Base-by-base conservation (phyloP, 495 filamentous ascomycete species). In the Parathielavia hyrcaniae region DNA sequence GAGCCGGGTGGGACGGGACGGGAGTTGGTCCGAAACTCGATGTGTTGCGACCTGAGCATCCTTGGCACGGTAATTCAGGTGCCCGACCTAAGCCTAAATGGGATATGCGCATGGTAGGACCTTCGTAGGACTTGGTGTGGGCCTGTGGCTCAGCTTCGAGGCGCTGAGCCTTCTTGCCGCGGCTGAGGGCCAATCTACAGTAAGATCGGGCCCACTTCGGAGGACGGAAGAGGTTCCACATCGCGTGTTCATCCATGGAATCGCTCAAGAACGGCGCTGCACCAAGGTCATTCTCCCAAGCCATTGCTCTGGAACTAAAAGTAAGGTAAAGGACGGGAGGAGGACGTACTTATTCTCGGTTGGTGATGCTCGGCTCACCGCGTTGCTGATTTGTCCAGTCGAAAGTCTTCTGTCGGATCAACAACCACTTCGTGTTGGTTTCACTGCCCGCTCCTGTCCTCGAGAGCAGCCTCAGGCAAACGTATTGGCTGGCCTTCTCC, bases 51-150 rank as follows among this genome's bases (percentile, higher is more conserved):
- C 58, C 65, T 61, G 57, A 64, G 59, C 39, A 6, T 35, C 14
- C n/a, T 30, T 30, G 26, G 57, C 41, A 56, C 50, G 47, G 45
- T 49, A 48, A 54, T 51, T 16, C 52, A 58, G 57, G 66, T 69
- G 68, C 68, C 68, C 65, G 66, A 70, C 22, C 68, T 69, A 70
- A 56, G 43, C 66, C 62, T 1, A 57, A 67, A 61, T 9, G 17
- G 55, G 61, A 45, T 43, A 53, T 50, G 53, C 32, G 14, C 3
- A 30, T 50, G 55, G 58, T 70, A 70, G 68, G 68, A 70, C 68
- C 62, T 61, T 61, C 48, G 61, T 70, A 70, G 68, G 68, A 70
- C 68, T 70, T 61, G 40, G 49, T 56, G 53, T 46, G 56, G 50
- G 47, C 46, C 23, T 54, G 64, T 67, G 64, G 64, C 64, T 69